These are phyloP conservation scores for Domatiomyces catenatus DNA, from an alignment of 2,329 filamentous ascomycete species.

Conservation along the genomic window DNA sequence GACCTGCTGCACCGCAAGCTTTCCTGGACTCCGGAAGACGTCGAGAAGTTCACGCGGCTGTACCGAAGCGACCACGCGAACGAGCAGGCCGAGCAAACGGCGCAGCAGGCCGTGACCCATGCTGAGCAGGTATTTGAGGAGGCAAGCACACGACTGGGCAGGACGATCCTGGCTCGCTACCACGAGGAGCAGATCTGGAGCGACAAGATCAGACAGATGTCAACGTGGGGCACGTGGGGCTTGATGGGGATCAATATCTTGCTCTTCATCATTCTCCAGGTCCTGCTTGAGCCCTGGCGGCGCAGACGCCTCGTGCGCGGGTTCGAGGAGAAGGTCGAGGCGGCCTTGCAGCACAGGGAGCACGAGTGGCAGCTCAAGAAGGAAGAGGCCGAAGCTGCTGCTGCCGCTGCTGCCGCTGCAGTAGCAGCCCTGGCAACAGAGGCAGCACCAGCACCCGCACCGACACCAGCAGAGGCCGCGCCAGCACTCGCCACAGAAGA, in stretches of 20 bases:
- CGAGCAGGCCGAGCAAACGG: constrained; percentile 63
- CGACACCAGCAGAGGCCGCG: not conserved
- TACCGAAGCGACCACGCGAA: constrained; percentile 89
- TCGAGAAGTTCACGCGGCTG: constrained; percentile 85
- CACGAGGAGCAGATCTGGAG: constrained; percentile 99
- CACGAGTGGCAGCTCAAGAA: not conserved
- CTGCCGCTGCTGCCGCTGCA: not conserved
- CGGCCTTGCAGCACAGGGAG: constrained; percentile 54
- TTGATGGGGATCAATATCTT: constrained; percentile 94
- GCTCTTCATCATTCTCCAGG: constrained; percentile 70
- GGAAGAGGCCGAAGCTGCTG: not conserved
- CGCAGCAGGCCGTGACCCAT: constrained; percentile 55
- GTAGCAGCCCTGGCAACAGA: not conserved
- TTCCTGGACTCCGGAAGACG: constrained; percentile 69
- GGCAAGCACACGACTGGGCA: constrained; percentile 57
- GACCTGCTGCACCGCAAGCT: constrained; percentile 87
- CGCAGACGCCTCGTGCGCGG: constrained; percentile 64
- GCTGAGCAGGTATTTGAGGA: constrained; percentile 71
- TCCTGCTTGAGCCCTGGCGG: constrained; percentile 87
- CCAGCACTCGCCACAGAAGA: not conserved
- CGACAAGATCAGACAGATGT: constrained; percentile 88
- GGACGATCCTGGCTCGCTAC: constrained; percentile 75
- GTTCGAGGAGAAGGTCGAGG: constrained; percentile 61
- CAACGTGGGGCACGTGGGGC: constrained; percentile 96
- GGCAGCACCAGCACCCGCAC: not conserved